Percentiles rank a stretch among this genome's conserved stretches.
These are phyloP conservation scores for Fusarium drepaniforme DNA, from an alignment of 2,329 filamentous ascomycete species.

Conservation along the genomic window DNA sequence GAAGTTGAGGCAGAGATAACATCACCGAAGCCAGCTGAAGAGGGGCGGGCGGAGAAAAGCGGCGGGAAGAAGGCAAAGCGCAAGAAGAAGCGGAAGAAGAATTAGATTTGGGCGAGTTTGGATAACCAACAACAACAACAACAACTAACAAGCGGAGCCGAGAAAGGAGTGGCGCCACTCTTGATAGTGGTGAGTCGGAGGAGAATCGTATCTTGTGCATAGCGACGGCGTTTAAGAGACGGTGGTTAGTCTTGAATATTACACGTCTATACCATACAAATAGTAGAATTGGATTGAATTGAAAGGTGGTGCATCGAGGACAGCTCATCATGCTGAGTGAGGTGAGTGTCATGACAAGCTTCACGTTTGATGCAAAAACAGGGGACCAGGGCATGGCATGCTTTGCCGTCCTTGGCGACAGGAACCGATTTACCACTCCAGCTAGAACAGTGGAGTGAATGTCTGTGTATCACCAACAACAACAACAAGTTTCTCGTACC, in stretches of 20 bases:
- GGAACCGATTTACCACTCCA: background rate
- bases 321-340: background rate
- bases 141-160: background rate
- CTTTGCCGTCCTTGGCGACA: slow-evolving; percentile 3
- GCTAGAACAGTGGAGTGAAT: background rate
- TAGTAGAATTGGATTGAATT: background rate
- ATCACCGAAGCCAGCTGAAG: background rate
- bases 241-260: slow-evolving; percentile 13
- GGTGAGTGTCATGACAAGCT: background rate
- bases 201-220: slow-evolving; percentile 27
- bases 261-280: background rate
- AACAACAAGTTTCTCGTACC: background rate
- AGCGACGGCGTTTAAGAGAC: slow-evolving; percentile 39
- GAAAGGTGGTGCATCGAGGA: background rate
- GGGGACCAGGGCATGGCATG: background rate
- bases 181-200: background rate
- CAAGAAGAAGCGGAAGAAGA: background rate
- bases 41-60: background rate
- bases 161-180: slow-evolving; percentile 1
- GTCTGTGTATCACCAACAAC: background rate
- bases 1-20: background rate
- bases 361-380: slow-evolving; percentile 12
- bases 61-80: background rate
- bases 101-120: background rate
- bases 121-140: background rate